Evolutionary conservation across 306 rosid genomes (phyloP), one percentile per base, ranked within the genome.

Genomic region (Prunus persica): DNA sequence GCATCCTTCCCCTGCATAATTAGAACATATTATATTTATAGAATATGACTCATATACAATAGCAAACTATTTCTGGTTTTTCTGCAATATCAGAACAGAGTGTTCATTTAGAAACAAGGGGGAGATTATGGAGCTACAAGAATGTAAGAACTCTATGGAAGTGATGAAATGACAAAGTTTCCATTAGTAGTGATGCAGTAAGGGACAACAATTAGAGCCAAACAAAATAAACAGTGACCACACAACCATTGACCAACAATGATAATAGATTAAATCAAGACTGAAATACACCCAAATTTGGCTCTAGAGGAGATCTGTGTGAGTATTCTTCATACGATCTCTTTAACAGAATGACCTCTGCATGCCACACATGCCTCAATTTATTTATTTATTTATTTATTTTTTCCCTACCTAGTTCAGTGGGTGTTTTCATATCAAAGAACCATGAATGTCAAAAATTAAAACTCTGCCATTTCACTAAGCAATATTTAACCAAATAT

Each of bases 1-100:
- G 84, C 97, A 95, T 65, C 81, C 97, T 77, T 90, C 92, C 25
- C 99, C 99, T 95, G 89, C 78, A 75, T 64, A 72, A 74, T 24
- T 77, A 82, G 74, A 57, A 75, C 32, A 55, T 8, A 30, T 67
- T 22, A 28, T 63, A 38, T 7, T 3, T 22, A 67, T 30, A 67
- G 62, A 55, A 74, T 66, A 76, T 61, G 73, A 71, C 49, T 73
- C 34, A 45, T 85, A 66, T 38, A 62, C 56, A 71, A 76, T 24
- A 69, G 63, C 66, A 68, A 25, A 46, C 24, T 54, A 47, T 49
- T 64, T 32, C 38, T 20, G 70, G 28, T 51, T 76, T 71, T 46
- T 16, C 24, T 1, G 16, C 22, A 55, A 20, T 69, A 10, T 46
- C 49, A 58, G 67, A 58, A 24, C 56, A 41, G 5, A 24, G n/a